Conservation (phyloP, 2,329 filamentous ascomycete genomes). For the Phaeosphaeriaceae sp. region DNA sequence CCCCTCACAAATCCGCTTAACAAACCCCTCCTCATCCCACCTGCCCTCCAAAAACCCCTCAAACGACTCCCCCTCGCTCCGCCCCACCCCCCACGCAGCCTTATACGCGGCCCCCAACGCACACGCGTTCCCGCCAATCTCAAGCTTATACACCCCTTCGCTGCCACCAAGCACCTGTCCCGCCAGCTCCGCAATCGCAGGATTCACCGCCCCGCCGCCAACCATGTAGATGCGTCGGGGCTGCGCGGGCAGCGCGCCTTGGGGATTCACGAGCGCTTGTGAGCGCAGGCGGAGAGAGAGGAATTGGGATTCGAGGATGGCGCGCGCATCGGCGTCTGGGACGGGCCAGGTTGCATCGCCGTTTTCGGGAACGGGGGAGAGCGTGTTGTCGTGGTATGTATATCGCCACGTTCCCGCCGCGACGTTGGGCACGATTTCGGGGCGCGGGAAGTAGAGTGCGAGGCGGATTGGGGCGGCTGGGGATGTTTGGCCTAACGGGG, state of each 20-base stretch:
- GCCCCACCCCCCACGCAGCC: constrained; percentile 88
- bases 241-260: constrained; percentile 73
- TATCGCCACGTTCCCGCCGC: constrained; percentile 86
- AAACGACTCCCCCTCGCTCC: constrained; percentile 72
- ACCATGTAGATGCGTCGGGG: constrained; percentile 92
- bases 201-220: constrained; percentile 88
- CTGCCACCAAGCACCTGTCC: constrained; percentile 87
- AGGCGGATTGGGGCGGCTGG: constrained; percentile 72
- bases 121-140: constrained; percentile 94
- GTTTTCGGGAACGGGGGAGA: constrained; percentile 51
- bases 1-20: constrained; percentile 81
- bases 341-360: constrained; percentile 56
- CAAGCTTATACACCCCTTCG: constrained; percentile 91
- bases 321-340: constrained; percentile 74
- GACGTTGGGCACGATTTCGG: constrained; percentile 94
- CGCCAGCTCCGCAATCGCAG: constrained; percentile 82
- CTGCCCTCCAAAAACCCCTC: constrained; percentile 83
- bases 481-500: constrained; percentile 67
- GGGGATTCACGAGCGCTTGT: constrained; percentile 69
- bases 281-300: constrained; percentile 89
- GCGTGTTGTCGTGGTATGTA: constrained; percentile 59
- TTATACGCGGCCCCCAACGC: constrained; percentile 95
- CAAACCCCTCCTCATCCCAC: constrained; percentile 85
- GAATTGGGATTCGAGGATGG: constrained; percentile 93
- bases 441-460: constrained; percentile 92